Evolutionary conservation across 2,329 filamentous ascomycete genomes (phyloP).

Genomic region (Lasiodiplodia hormozganensis): DNA sequence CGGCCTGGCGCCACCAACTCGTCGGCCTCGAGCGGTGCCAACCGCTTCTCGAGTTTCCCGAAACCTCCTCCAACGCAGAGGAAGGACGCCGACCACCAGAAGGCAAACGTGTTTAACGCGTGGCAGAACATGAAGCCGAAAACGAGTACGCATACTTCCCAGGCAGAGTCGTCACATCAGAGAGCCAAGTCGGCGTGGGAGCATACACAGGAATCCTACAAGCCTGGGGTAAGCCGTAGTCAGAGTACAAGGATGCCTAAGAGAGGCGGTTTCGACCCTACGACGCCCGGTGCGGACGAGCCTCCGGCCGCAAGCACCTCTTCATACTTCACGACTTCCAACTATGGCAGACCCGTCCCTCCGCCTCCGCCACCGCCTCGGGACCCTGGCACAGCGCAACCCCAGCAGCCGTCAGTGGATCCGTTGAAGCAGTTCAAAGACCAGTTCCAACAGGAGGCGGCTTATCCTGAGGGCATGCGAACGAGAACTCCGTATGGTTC

Average conservation of each 20-base stretch:
- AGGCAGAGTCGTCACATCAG: conserved; percentile 14
- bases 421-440: conserved; percentile 46
- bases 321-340: conserved; percentile 51
- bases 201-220: conserved; percentile 37
- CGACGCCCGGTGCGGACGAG: conserved; percentile 65
- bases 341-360: conserved; percentile 33
- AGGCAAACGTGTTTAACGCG: conserved; percentile 54
- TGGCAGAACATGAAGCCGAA: conserved; percentile 58
- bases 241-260: conserved; percentile 54
- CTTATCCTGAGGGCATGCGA: conserved; percentile 55
- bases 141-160: conserved; percentile 29
- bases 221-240: conserved; percentile 46
- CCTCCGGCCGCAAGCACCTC: conserved; percentile 61
- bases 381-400: background rate
- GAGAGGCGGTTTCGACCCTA: conserved; percentile 65
- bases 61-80: conserved; percentile 43
- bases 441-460: conserved; percentile 39
- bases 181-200: conserved; percentile 30
- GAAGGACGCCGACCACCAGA: conserved; percentile 43
- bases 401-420: conserved; percentile 48
- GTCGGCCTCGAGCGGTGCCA: conserved; percentile 47
- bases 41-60: conserved; percentile 55
- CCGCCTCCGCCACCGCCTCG: conserved; percentile 33
- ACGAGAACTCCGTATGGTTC: conserved; percentile 61
- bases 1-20: conserved; percentile 35